Evolutionary conservation across 2,329 filamentous ascomycete species (phyloP), one percentile per base, ranked within the genome.

Genomic region (Fusarium tricinctum): DNA sequence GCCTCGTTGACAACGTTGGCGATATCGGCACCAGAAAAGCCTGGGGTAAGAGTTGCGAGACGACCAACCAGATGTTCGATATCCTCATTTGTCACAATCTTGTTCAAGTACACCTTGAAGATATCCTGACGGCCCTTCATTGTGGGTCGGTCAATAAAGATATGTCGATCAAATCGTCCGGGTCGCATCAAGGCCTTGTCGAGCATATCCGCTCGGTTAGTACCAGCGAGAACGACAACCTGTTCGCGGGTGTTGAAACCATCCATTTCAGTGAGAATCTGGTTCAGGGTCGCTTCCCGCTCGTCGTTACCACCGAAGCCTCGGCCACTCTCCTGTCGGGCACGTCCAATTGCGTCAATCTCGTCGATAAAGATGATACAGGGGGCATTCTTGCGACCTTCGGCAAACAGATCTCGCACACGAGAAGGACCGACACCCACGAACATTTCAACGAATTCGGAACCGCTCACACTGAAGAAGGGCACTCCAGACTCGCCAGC

Each of bases 331-430:
- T 97, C 97, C 22, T 90, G 86, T 81, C 96, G 89, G 56, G 95
- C 92, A 78, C 94, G 93, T 73, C 96, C 96, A 74, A 99, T 97
- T 59, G 96, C 96, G 78, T 99, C 96, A 74, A 99, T 99, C 81
- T 99, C 96, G 77, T 99, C 96, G 71, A 99, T 98, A 84, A 99
- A 99, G 80, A 99, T 97, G 80, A 99, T 99, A 82, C 96, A 99
- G 5, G 96, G 96, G 1, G 96, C 92, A 80, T 93, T 97, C 85
- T 98, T 98, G 60, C 96, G 89, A 19, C 96, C 96, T 73, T 93
- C 97, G 58, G 93, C 90, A 76, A 99, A 99, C 52, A 99, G 83
- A 79, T 99, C 96, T 74, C 96, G 90, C 50, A 99, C 96, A 80
- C 96, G 89, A 30, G 95, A 98, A 20, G 96, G 93, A 80, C 96